These are phyloP conservation scores for Fonsecaea nubica DNA, from an alignment of 2,329 filamentous ascomycete species.

Conservation along the genomic window DNA sequence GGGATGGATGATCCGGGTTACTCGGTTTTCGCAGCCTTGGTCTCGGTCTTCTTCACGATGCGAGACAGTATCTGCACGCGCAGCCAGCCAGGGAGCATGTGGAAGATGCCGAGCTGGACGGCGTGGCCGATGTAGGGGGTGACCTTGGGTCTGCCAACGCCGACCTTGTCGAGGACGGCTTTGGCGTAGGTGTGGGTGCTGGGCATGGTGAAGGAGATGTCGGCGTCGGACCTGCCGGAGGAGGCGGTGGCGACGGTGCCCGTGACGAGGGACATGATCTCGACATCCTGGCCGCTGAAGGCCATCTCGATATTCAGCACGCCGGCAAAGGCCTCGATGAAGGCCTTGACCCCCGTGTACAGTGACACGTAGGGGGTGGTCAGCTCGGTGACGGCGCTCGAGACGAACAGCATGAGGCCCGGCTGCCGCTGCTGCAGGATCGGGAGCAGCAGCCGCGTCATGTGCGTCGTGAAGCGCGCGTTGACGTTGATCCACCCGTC, in stretches of 20 bases:
- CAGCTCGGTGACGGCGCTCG: slow-evolving; percentile 54
- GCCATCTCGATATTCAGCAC: slow-evolving; percentile 53
- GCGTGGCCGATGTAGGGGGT: slow-evolving; percentile 47
- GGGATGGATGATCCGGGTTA: not conserved
- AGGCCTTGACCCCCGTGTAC: slow-evolving; percentile 58
- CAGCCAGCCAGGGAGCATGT: slow-evolving; percentile 17
- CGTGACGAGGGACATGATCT: slow-evolving; percentile 50
- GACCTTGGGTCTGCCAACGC: slow-evolving; percentile 44
- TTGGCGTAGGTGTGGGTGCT: slow-evolving; percentile 43
- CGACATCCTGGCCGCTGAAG: slow-evolving; percentile 47
- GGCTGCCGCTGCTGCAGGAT: slow-evolving; percentile 51
- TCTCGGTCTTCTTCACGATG: not conserved
- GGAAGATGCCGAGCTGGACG: slow-evolving; percentile 37
- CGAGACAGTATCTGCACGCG: slow-evolving; percentile 18
- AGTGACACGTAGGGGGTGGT: slow-evolving; percentile 54
- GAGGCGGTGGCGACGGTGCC: slow-evolving; percentile 43
- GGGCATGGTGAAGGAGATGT: slow-evolving; percentile 21
- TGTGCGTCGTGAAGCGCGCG: slow-evolving; percentile 57
- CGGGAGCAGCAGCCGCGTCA: slow-evolving; percentile 57
- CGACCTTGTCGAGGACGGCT: slow-evolving; percentile 45
- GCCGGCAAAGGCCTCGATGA: slow-evolving; percentile 50
- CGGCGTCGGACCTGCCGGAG: slow-evolving; percentile 16
- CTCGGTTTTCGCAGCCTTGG: not conserved
- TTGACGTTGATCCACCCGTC: slow-evolving; percentile 57
- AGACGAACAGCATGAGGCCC: slow-evolving; percentile 59